Evolutionary conservation across 345 rosid species (phyloP).

Genomic region (Aquilaria yunnanensis): DNA sequence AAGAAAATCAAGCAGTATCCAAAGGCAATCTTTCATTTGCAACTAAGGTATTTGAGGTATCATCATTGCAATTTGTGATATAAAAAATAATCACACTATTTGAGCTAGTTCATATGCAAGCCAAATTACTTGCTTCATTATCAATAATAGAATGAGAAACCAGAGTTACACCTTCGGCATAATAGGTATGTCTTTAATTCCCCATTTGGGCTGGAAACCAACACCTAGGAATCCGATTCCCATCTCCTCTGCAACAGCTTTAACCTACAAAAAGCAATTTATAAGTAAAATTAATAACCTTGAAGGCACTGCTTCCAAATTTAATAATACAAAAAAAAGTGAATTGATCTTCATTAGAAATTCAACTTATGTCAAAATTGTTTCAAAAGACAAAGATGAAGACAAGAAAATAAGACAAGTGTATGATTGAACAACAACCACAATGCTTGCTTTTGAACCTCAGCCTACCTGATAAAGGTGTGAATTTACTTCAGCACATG

Average conservation of each 20-base stretch:
- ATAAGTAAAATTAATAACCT: neutral
- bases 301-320: neutral
- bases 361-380: neutral
- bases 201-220: constrained; percentile 98
- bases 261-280: constrained; percentile 45
- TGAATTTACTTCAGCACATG: constrained; percentile 98
- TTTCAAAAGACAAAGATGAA: neutral
- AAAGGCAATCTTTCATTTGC: too few species aligned
- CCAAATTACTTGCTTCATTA: neutral
- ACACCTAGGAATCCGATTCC: constrained; percentile 98
- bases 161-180: constrained; percentile 85
- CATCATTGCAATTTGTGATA: too few species aligned
- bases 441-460: neutral
- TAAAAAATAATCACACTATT: too few species aligned
- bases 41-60: too few species aligned
- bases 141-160: neutral
- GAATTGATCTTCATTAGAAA: neutral
- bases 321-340: neutral
- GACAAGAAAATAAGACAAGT: neutral
- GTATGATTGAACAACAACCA: neutral
- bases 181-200: constrained; percentile 74
- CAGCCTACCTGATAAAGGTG: constrained; percentile 91
- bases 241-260: constrained; percentile 99
- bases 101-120: too few species aligned
- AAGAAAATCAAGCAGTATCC: too few species aligned